Evolutionary conservation across 352 stramenopile species (phyloP), one percentile per base, ranked within the genome.

Genomic region (Vaucheria bursata): DNA sequence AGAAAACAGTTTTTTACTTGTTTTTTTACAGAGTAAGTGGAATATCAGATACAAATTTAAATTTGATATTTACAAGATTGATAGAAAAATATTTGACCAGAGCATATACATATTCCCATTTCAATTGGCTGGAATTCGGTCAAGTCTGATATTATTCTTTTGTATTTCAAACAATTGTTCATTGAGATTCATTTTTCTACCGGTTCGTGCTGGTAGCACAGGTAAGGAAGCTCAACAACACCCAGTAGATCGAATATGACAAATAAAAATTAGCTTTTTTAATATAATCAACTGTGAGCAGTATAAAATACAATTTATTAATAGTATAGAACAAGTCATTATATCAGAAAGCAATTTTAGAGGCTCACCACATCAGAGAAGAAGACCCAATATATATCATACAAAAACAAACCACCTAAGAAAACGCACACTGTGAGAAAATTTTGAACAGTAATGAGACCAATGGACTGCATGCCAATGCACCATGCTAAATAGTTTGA

Each of bases 331-430:
- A 18, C 18, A 59, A 59, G 45, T 70, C 8, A 68, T n/a, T 29
- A 70, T 29, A 39, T 8, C 8, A 39, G 29, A 7, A 7, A 73
- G 68, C 29, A 5, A 0, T 77, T 4, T 25, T 70, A 77, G 6
- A 97, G n/a, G n/a, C n/a, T n/a, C n/a, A n/a, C n/a, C 3, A 97
- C 91, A 36, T 88, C 85, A 8, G 77, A 85, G 8, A 85, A 85
- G 64, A 96, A 97, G n/a, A 97, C 92, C 92, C 91, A 96, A 80
- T 96, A 96, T 52, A 97, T 95, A 77, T 97, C 92, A 86, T 97
- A 97, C 80, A 95, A 90, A 80, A 97, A 97, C 31, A 97, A 82
- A 0, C 91, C 92, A 6, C 35, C 73, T n/a, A 83, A 49, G 18
- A 83, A 68, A 35, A 83, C 34, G 6, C 39, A 64, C 7, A 74